Conservation (phyloP, 2,329 filamentous ascomycete genomes). For the Arthrobotrys entomopaga region DNA sequence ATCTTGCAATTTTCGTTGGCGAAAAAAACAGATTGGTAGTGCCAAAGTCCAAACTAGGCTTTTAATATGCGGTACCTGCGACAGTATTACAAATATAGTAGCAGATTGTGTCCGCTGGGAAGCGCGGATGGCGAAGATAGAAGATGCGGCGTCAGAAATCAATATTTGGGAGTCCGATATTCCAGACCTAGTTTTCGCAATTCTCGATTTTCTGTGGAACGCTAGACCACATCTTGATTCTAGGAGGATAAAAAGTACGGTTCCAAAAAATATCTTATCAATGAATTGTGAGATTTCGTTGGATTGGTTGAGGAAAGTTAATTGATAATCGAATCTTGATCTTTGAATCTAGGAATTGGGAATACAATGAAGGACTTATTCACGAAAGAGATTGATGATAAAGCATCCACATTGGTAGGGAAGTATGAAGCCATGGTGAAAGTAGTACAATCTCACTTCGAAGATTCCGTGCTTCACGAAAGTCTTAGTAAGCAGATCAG, state of each 20-base stretch:
- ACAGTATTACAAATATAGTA: conserved; percentile 42
- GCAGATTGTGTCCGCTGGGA: conserved; percentile 41
- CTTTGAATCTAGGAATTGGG: conserved; percentile 20
- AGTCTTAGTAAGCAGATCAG: conserved; percentile 36
- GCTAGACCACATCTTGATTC: conserved; percentile 33
- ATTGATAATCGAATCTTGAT: too few relatives aligned
- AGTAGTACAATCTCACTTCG: conserved; percentile 29
- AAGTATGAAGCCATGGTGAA: conserved; percentile 36
- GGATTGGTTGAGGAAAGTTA: background rate
- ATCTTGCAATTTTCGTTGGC: background rate
- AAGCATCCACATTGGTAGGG: conserved; percentile 17
- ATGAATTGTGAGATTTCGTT: too few relatives aligned
- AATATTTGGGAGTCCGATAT: conserved; percentile 43
- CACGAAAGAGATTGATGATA: conserved; percentile 28
- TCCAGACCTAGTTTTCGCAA: conserved; percentile 30
- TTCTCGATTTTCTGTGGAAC: conserved; percentile 43
- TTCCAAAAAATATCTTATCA: too few relatives aligned
- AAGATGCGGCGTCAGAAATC: conserved; percentile 17
- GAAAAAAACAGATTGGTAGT: conserved; percentile 21
- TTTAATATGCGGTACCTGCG: conserved; percentile 39
- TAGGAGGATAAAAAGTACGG: conserved; percentile 30
- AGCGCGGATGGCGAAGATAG: conserved; percentile 22
- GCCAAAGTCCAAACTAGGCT: conserved; percentile 39
- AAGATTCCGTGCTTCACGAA: conserved; percentile 33
- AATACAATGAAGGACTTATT: conserved; percentile 44